Percentiles rank a stretch among this genome's conserved stretches.
Conservation (phyloP, 1,284 basidiomycete genomes). For the Trichosporon sp. region DNA sequence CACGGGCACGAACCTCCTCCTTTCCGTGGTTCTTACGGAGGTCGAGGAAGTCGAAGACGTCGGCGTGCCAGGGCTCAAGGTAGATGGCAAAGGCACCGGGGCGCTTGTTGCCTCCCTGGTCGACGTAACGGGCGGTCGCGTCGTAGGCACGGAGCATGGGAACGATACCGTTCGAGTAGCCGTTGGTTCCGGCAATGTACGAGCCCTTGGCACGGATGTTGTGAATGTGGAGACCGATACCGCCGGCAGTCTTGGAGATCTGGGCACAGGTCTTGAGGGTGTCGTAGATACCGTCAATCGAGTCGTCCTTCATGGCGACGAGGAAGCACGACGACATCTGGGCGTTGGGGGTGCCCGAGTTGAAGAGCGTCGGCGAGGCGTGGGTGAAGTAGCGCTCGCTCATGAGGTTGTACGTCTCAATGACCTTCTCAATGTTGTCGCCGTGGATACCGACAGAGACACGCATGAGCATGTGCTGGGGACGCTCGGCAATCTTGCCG, state of each 20-base stretch:
- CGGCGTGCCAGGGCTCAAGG: constrained; percentile 95
- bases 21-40: constrained; percentile 99
- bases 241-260: constrained; percentile 99
- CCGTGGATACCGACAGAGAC: constrained; percentile 98
- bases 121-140: constrained; percentile 97
- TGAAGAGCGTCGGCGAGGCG: constrained; percentile 97
- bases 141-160: constrained; percentile 99
- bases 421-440: constrained; percentile 74
- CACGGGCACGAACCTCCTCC: constrained; percentile 93
- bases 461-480: constrained; percentile 99
- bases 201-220: constrained; percentile 92
- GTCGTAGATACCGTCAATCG: constrained; percentile 98
- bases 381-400: constrained; percentile 97
- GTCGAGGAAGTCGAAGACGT: constrained; percentile 97
- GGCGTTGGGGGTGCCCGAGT: constrained; percentile 90
- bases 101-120: constrained; percentile 99
- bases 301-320: constrained; percentile 97
- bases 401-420: constrained; percentile 94
- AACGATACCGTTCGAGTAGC: constrained; percentile 97
- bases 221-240: constrained; percentile 95
- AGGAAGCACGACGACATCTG: constrained; percentile 98
- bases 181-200: constrained; percentile 69
- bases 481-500: constrained; percentile 91
- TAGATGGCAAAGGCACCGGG: constrained; percentile 98
- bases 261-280: constrained; percentile 97